These are phyloP conservation scores for Vaccinium corymbosum DNA, from an alignment of 148 eudicot genomes.

Conservation along the genomic window DNA sequence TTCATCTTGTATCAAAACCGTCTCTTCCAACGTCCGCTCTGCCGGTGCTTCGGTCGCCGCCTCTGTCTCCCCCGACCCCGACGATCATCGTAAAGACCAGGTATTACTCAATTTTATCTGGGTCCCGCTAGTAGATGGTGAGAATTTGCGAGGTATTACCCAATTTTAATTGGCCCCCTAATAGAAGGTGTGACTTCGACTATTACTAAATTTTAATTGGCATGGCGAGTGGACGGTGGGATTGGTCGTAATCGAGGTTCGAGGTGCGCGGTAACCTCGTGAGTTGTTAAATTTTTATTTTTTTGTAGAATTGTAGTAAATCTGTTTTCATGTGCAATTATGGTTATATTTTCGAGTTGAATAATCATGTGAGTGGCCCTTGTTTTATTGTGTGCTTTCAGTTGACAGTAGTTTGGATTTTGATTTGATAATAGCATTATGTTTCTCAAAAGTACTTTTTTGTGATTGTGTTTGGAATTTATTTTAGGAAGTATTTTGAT, in stretches of 20 bases:
- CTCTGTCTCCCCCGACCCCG: slow-evolving; percentile 54
- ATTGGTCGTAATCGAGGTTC: background rate
- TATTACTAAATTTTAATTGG: background rate
- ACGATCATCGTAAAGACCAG: slow-evolving; percentile 80
- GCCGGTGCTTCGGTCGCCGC: slow-evolving; percentile 85
- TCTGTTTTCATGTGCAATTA: background rate
- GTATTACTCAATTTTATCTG: slow-evolving; percentile 26
- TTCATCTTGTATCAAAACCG: slow-evolving; percentile 85
- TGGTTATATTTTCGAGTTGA: background rate
- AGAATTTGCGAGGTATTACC: background rate
- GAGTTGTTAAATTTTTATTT: background rate
- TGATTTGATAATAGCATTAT: background rate
- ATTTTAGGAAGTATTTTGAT: background rate
- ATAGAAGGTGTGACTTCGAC: background rate
- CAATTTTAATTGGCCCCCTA: background rate
- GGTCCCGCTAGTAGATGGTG: background rate
- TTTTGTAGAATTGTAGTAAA: background rate
- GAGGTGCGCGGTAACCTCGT: background rate
- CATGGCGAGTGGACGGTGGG: background rate
- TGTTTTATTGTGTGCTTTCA: background rate
- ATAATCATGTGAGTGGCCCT: background rate
- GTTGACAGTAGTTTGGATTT: background rate
- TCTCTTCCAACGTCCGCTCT: slow-evolving; percentile 87
- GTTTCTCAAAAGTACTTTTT: background rate
- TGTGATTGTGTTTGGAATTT: background rate